Percentiles rank a stretch among this genome's conserved stretches.
Evolutionary conservation across 2,329 filamentous ascomycete species (phyloP).

Genomic region (Sclerotiophoma versabilis): DNA sequence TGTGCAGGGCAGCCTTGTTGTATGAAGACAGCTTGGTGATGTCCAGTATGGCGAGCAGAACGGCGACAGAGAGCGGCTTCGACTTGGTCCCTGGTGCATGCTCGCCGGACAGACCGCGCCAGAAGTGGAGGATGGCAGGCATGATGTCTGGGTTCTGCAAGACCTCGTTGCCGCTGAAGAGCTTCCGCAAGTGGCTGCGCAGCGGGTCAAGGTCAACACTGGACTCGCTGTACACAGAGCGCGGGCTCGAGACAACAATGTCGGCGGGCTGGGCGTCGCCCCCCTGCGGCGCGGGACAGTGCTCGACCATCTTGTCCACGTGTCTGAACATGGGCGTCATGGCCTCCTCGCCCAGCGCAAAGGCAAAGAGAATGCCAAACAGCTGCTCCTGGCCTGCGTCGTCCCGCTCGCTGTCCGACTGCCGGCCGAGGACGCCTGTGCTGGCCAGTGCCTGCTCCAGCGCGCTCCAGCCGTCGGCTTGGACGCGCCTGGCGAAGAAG

Average conservation of each 20-base stretch:
- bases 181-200: slow-evolving; percentile 38
- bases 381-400: slow-evolving; percentile 68
- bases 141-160: slow-evolving; percentile 52
- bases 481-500: slow-evolving; percentile 80
- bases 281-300: slow-evolving; percentile 15
- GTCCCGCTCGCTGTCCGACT: slow-evolving; percentile 43
- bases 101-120: slow-evolving; percentile 44
- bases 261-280: slow-evolving; percentile 23
- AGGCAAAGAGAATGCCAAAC: slow-evolving; percentile 82
- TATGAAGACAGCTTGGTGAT: slow-evolving; percentile 45
- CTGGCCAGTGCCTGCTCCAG: slow-evolving; percentile 76
- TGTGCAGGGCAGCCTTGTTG: slow-evolving; percentile 49
- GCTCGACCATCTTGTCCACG: slow-evolving; percentile 40
- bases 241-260: slow-evolving; percentile 37
- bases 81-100: slow-evolving; percentile 42
- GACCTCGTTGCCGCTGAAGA: slow-evolving; percentile 51
- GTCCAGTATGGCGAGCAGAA: slow-evolving; percentile 46
- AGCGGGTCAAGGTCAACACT: slow-evolving; percentile 39
- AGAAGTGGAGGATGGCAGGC: slow-evolving; percentile 50
- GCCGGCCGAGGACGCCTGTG: slow-evolving; percentile 59
- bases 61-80: slow-evolving; percentile 45
- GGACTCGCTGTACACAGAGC: slow-evolving; percentile 34
- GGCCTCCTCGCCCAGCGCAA: slow-evolving; percentile 79
- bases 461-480: slow-evolving; percentile 79
- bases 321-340: slow-evolving; percentile 70